phyloP scores from a whole-genome alignment of 345 rosid species.

The Syzygium aromaticum region DNA sequence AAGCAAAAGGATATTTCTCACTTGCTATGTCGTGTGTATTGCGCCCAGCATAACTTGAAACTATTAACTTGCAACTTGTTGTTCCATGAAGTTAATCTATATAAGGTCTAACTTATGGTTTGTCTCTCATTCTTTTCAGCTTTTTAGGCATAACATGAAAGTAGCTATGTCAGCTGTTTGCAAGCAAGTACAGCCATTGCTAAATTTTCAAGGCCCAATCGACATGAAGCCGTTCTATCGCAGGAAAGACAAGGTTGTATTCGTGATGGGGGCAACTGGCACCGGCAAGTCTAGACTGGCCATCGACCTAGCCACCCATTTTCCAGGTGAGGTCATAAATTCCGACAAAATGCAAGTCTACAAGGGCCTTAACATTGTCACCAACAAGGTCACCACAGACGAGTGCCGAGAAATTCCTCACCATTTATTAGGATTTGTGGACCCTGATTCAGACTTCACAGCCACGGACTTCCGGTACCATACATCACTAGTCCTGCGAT shows the following conservation, averaged over 20 bases:
- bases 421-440: constrained; percentile 57
- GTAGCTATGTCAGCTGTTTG: constrained; percentile 31
- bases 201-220: constrained; percentile 34
- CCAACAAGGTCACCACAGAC: constrained; percentile 73
- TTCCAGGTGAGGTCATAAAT: constrained; percentile 68
- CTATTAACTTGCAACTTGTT: not conserved
- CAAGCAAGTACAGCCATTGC: constrained; percentile 40
- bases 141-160: constrained; percentile 15
- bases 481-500: constrained; percentile 28
- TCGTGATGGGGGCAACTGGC: constrained; percentile 87
- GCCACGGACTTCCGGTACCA: constrained; percentile 39
- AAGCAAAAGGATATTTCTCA: not conserved
- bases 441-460: constrained; percentile 48
- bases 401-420: constrained; percentile 74
- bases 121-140: not conserved
- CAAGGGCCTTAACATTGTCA: constrained; percentile 56
- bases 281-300: constrained; percentile 83
- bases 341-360: constrained; percentile 89
- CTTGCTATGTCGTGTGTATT: not conserved
- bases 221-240: constrained; percentile 34
- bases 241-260: constrained; percentile 64
- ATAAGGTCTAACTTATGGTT: not conserved
- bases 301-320: constrained; percentile 67
- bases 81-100: not conserved
- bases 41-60: not conserved